These are phyloP conservation scores for Pythium coloratum DNA, from an alignment of 352 stramenopile species.

Conservation along the genomic window DNA sequence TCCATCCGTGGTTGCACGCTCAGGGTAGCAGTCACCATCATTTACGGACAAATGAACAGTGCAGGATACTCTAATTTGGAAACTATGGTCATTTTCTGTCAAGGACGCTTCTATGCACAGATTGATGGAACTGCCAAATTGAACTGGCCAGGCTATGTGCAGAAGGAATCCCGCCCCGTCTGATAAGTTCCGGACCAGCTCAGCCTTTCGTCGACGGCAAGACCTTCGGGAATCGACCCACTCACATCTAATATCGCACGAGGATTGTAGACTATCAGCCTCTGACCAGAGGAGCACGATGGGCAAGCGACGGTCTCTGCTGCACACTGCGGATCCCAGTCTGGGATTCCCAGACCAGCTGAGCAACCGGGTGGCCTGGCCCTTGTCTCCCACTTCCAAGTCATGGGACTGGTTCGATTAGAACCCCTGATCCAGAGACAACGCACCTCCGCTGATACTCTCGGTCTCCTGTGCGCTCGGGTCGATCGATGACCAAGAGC, in stretches of 20 bases:
- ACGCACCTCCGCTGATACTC: too few species aligned
- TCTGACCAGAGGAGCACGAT: not conserved
- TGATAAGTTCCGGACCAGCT: not conserved
- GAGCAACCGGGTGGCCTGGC: too few species aligned
- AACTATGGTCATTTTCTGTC: not conserved
- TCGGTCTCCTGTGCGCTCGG: constrained; percentile 2
- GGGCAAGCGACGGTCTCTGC: too few species aligned
- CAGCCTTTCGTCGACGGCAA: not conserved
- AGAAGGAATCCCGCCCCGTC: not conserved
- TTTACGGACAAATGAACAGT: too few species aligned
- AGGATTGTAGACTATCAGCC: too few species aligned
- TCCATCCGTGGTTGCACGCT: not conserved
- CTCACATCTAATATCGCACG: not conserved
- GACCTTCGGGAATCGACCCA: not conserved
- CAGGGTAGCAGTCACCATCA: too few species aligned
- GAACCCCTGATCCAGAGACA: too few species aligned
- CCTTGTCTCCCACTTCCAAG: too few species aligned
- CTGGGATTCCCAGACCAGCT: too few species aligned
- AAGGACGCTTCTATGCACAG: not conserved
- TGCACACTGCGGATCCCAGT: too few species aligned
- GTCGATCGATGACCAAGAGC: too few species aligned
- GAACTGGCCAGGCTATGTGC: not conserved
- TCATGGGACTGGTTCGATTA: too few species aligned
- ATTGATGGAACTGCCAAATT: not conserved
- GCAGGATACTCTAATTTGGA: not conserved